A percentile compares a stretch with the other conserved stretches of the same genome.
Conservation (phyloP, 441 rosid genomes). For the Capsella rubella region DNA sequence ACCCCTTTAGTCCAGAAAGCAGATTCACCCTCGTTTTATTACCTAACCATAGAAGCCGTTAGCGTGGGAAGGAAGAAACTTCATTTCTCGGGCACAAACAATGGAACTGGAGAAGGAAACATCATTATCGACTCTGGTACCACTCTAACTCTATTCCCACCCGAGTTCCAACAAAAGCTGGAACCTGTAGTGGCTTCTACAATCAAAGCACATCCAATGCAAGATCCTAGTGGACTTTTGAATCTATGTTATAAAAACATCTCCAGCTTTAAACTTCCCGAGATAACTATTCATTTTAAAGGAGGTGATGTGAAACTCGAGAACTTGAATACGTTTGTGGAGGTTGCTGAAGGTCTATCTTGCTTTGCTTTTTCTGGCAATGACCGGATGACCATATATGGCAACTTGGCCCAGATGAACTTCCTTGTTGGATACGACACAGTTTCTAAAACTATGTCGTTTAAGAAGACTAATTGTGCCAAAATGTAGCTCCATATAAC, state of each 20-base stretch:
- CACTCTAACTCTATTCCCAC: conserved; percentile 46
- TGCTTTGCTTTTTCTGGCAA: conserved; percentile 38
- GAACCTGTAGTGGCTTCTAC: conserved; percentile 34
- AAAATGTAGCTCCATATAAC: neutral
- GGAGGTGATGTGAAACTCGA: conserved; percentile 50
- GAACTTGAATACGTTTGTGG: conserved; percentile 40
- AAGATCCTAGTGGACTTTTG: conserved; percentile 12
- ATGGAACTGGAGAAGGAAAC: conserved; percentile 39
- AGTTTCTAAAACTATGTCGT: conserved; percentile 9
- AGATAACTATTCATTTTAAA: conserved; percentile 47
- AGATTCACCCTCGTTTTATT: conserved; percentile 26
- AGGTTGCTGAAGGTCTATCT: conserved; percentile 3
- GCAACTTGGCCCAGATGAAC: conserved; percentile 27
- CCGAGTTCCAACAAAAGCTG: conserved; percentile 24
- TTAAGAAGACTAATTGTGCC: conserved; percentile 30
- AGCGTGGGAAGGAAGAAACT: conserved; percentile 45
- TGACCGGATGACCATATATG: conserved; percentile 17
- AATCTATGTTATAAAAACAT: conserved; percentile 45
- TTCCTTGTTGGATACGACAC: conserved; percentile 32
- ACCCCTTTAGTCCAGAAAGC: conserved; percentile 42
- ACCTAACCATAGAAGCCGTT: conserved; percentile 46
- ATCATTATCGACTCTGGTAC: conserved; percentile 59
- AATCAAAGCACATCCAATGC: conserved; percentile 8
- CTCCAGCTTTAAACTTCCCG: conserved; percentile 28
- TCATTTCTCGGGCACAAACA: neutral